A percentile compares a stretch with the other conserved stretches of the same genome.
Evolutionary conservation across 2,329 filamentous ascomycete species (phyloP).

Genomic region (Aspergillus sp.): DNA sequence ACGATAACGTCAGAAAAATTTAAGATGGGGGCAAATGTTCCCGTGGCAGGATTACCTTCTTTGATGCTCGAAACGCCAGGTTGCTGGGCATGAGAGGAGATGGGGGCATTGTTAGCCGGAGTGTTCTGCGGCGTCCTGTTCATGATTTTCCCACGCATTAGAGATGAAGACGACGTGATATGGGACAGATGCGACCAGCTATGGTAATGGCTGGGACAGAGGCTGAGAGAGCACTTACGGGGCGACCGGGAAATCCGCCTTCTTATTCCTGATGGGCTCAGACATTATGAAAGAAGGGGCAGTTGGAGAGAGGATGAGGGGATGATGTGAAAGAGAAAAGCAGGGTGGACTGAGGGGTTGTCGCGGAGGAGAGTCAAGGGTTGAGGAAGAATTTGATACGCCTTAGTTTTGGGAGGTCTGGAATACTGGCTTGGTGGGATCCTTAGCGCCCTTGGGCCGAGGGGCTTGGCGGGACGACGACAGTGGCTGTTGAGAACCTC

Average conservation of each 20-base stretch:
- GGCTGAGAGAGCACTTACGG: constrained; percentile 53
- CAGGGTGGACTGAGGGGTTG: constrained; percentile 22
- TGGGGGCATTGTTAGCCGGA: constrained; percentile 89
- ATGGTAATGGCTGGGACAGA: not conserved
- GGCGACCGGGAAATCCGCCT: constrained; percentile 59
- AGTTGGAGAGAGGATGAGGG: constrained; percentile 7
- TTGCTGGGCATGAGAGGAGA: constrained; percentile 95
- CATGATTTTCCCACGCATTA: constrained; percentile 28
- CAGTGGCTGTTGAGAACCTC: constrained; percentile 31
- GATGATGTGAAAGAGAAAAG: constrained; percentile 7
- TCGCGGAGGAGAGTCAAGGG: constrained; percentile 23
- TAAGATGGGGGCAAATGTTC: constrained; percentile 3
- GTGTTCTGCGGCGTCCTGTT: constrained; percentile 96
- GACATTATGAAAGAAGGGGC: constrained; percentile 50
- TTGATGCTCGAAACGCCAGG: constrained; percentile 93
- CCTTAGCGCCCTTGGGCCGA: constrained; percentile 41
- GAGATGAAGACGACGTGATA: constrained; percentile 14
- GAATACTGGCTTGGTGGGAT: constrained; percentile 41
- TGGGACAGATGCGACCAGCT: not conserved
- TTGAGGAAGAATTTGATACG: constrained; percentile 40
- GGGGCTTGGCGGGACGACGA: constrained; percentile 40
- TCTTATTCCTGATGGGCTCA: constrained; percentile 68
- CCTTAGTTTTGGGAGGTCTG: constrained; percentile 34
- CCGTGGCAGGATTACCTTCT: constrained; percentile 70
- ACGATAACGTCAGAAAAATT: constrained; percentile 18